Evolutionary conservation across 2,329 filamentous ascomycete species (phyloP).

Genomic region (Trichoderma gracile): DNA sequence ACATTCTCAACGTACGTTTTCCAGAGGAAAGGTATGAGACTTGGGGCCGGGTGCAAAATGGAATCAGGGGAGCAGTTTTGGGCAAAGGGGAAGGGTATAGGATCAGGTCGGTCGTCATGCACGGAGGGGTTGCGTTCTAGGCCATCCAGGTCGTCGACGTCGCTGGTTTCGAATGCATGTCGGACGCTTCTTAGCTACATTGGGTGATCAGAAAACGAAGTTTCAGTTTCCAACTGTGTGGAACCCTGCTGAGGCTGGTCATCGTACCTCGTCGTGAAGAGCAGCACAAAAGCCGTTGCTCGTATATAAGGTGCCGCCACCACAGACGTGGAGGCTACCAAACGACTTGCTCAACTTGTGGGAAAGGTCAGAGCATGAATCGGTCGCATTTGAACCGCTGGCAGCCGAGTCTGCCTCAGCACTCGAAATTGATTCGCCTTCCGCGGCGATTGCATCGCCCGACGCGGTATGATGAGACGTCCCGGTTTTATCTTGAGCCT

Average conservation of each 20-base stretch:
- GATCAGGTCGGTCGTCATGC: neutral
- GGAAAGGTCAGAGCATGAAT: neutral
- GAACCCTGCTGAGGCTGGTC: too few species aligned
- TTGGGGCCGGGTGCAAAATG: conserved; percentile 32
- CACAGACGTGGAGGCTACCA: conserved; percentile 24
- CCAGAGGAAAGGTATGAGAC: conserved; percentile 37
- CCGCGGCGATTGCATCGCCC: neutral
- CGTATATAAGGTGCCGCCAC: conserved; percentile 30
- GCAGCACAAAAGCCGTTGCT: conserved; percentile 39
- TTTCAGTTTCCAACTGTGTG: conserved; percentile 1
- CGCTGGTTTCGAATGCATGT: neutral
- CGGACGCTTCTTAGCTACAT: conserved; percentile 19
- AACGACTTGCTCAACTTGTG: neutral
- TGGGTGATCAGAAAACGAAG: conserved; percentile 25
- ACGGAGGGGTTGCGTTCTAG: neutral
- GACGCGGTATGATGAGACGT: neutral
- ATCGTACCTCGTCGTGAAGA: conserved; percentile 36
- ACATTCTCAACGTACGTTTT: conserved; percentile 35
- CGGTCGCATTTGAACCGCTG: neutral
- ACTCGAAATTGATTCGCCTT: neutral
- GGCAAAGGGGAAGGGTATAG: neutral
- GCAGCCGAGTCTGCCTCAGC: neutral
- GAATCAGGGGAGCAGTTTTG: neutral
- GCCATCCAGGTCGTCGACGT: neutral
- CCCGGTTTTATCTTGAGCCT: neutral